A percentile compares a stretch with the other conserved stretches of the same genome.
phyloP scores from a whole-genome alignment of 495 filamentous ascomycete genomes.

The Trichoderma virens region DNA sequence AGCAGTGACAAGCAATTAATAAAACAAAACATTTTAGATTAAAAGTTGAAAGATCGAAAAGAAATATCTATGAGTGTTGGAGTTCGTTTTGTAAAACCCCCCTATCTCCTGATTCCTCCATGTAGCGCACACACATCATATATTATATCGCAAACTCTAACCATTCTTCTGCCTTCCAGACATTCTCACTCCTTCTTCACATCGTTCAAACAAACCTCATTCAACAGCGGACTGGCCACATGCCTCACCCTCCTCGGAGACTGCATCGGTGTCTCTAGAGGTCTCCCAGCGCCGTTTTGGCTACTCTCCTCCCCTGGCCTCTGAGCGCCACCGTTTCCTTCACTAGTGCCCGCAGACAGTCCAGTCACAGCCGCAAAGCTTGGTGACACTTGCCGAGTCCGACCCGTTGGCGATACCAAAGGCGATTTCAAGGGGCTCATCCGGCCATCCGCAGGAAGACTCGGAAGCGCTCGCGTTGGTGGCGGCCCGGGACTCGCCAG shows the following conservation, averaged over 20 bases:
- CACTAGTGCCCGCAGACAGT: background rate
- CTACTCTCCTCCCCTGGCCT: background rate
- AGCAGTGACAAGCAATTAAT: background rate
- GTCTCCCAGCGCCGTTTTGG: background rate
- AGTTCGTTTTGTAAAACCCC: too few species aligned
- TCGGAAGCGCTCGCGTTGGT: conserved; percentile 15
- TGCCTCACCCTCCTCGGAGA: conserved; percentile 11
- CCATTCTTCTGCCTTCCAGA: background rate
- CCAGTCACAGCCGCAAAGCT: background rate
- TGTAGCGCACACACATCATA: too few species aligned
- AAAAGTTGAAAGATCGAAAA: background rate
- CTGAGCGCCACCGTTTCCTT: background rate
- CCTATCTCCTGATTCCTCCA: too few species aligned
- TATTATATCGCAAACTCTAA: too few species aligned
- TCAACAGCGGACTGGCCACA: conserved; percentile 13
- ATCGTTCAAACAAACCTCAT: conserved; percentile 19
- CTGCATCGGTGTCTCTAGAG: conserved; percentile 10
- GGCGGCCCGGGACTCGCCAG: conserved; percentile 24
- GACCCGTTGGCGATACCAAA: background rate
- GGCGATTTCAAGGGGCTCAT: background rate
- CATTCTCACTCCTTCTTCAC: background rate
- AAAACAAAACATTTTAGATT: background rate
- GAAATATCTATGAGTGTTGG: too few species aligned
- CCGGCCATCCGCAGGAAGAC: background rate
- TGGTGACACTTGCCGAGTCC: background rate